A percentile compares a stretch with the other conserved stretches of the same genome.
Conservation (phyloP, 78 protist species). For the Dictyostelium intermedium region DNA sequence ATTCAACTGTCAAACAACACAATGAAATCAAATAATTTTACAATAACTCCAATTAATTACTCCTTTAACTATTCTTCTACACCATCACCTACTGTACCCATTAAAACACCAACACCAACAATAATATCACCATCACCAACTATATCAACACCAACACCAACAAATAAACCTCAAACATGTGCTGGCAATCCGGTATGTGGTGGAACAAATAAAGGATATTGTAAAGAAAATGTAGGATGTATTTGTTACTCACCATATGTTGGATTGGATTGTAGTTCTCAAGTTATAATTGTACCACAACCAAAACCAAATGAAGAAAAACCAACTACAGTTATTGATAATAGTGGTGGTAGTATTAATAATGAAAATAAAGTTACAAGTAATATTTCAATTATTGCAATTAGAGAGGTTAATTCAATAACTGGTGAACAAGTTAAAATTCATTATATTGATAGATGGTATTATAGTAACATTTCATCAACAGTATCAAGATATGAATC, state of each 20-base stretch:
- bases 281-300: background rate
- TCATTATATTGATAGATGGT: background rate
- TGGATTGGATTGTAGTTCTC: background rate
- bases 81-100: no score
- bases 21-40: background rate
- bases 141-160: background rate
- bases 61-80: background rate
- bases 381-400: background rate
- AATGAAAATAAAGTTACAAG: background rate
- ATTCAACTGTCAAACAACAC: background rate
- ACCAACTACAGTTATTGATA: background rate
- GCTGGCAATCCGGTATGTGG: background rate
- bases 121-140: background rate
- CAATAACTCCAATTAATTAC: background rate
- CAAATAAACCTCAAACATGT: background rate
- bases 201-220: background rate
- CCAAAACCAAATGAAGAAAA: background rate
- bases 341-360: background rate
- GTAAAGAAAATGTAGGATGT: background rate
- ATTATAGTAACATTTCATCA: background rate
- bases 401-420: background rate
- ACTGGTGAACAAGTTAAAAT: background rate
- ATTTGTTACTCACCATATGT: background rate
- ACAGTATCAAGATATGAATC: background rate
- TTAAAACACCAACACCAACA: background rate